Evolutionary conservation across 2,329 filamentous ascomycete species (phyloP).

Genomic region (Fusarium kyushuense): DNA sequence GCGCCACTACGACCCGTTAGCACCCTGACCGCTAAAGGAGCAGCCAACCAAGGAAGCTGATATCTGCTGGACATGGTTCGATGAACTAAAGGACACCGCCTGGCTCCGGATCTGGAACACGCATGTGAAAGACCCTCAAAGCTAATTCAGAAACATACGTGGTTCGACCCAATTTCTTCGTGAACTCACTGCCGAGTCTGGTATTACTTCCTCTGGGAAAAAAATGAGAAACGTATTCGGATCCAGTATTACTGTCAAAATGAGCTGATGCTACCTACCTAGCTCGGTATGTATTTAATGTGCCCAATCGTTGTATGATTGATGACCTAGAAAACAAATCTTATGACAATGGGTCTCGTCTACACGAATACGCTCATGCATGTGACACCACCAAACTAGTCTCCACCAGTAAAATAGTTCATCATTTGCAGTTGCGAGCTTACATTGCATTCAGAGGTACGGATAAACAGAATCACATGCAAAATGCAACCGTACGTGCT

Average conservation of each 20-base stretch:
- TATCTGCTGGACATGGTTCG: constrained; percentile 37
- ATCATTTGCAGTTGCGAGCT: background rate
- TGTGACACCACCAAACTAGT: constrained; percentile 23
- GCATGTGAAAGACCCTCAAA: constrained; percentile 38
- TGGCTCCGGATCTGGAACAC: constrained; percentile 40
- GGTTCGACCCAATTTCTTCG: constrained; percentile 25
- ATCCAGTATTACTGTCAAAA: background rate
- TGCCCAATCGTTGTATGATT: constrained; percentile 30
- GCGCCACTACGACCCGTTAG: constrained; percentile 35
- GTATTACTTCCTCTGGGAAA: constrained; percentile 37
- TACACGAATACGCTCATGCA: constrained; percentile 40
- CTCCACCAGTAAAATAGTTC: constrained; percentile 3
- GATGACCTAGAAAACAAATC: constrained; percentile 28
- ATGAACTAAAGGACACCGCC: constrained; percentile 35
- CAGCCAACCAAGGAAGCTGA: constrained; percentile 32
- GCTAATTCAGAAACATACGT: constrained; percentile 35
- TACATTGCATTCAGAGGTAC: background rate
- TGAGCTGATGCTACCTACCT: constrained; percentile 18
- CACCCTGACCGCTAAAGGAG: constrained; percentile 37
- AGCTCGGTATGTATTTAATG: no score
- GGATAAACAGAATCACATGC: constrained; percentile 30
- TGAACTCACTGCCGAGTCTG: constrained; percentile 23
- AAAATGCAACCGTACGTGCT: background rate
- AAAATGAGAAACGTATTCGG: constrained; percentile 21
- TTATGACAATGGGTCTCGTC: constrained; percentile 22